Evolutionary conservation across 805 yeast species (phyloP).

Genomic region (Myxozyma sirexii): DNA sequence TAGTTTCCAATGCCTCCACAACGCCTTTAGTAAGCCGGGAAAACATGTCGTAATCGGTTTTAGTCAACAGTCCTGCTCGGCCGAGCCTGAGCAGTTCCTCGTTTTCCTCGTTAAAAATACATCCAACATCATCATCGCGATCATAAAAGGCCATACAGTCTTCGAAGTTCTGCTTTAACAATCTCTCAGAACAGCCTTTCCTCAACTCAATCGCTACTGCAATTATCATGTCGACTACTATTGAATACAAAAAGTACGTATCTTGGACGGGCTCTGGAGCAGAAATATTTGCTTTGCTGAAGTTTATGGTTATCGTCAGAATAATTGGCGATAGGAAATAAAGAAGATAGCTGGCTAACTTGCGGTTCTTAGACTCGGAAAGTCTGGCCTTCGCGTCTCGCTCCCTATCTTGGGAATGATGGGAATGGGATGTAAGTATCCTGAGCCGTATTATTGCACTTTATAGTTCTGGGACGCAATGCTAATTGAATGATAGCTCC

Average conservation of each 20-base stretch:
- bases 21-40: too few species aligned
- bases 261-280: not conserved
- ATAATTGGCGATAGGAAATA: not conserved
- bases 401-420: constrained; percentile 23
- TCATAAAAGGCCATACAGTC: too few species aligned
- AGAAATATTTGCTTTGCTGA: not conserved
- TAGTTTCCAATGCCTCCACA: too few species aligned
- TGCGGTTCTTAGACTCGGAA: constrained; percentile 13
- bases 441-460: too few species aligned
- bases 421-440: constrained; percentile 16
- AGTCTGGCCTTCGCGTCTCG: constrained; percentile 25
- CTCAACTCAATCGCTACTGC: not conserved
- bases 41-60: too few species aligned
- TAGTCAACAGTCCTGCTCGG: too few species aligned
- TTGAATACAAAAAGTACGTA: constrained; percentile 11
- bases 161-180: not conserved
- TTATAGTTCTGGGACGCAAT: too few species aligned
- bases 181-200: not conserved
- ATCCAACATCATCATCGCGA: too few species aligned
- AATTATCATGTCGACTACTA: not conserved
- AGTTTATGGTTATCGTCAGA: not conserved
- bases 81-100: too few species aligned
- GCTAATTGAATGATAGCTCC: not conserved
- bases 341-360: not conserved
- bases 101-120: too few species aligned